These are phyloP conservation scores for Litsea cubeba DNA, from an alignment of 164 flowering plant genomes.

Conservation along the genomic window DNA sequence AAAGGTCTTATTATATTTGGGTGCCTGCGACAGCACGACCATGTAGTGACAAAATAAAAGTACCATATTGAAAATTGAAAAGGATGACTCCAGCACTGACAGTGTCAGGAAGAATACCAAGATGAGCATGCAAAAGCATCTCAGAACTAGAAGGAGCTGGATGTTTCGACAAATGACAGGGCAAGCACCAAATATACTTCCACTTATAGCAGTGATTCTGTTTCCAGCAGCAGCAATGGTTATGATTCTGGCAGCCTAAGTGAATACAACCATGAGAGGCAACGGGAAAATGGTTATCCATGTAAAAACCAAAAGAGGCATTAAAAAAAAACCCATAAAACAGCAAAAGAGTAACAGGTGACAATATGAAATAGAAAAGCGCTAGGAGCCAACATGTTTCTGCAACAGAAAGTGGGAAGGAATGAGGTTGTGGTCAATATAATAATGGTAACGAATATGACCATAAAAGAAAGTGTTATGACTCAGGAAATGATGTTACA, in stretches of 20 bases:
- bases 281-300: not conserved
- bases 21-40: too few relatives aligned
- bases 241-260: slow-evolving; percentile 17
- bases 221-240: slow-evolving; percentile 12
- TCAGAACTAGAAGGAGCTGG: not conserved
- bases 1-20: too few relatives aligned
- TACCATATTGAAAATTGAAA: slow-evolving; percentile 32
- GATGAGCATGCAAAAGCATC: not conserved
- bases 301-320: not conserved
- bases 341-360: not conserved
- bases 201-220: slow-evolving; percentile 10
- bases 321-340: not conserved
- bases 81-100: slow-evolving; percentile 21
- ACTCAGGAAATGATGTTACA: slow-evolving; percentile 17
- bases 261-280: slow-evolving; percentile 11
- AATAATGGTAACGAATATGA: slow-evolving; percentile 9
- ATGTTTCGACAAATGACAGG: slow-evolving; percentile 16
- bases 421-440: slow-evolving; percentile 1
- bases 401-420: slow-evolving; percentile 10
- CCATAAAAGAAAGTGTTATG: slow-evolving; percentile 5
- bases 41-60: slow-evolving; percentile 10
- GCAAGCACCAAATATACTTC: slow-evolving; percentile 5
- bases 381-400: not conserved
- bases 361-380: not conserved
- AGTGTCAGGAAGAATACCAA: slow-evolving; percentile 3